A percentile compares a stretch with the other conserved stretches of the same genome.
Evolutionary conservation across 1,284 basidiomycete species (phyloP).

Genomic region (Cutaneotrichosporon cutaneum): DNA sequence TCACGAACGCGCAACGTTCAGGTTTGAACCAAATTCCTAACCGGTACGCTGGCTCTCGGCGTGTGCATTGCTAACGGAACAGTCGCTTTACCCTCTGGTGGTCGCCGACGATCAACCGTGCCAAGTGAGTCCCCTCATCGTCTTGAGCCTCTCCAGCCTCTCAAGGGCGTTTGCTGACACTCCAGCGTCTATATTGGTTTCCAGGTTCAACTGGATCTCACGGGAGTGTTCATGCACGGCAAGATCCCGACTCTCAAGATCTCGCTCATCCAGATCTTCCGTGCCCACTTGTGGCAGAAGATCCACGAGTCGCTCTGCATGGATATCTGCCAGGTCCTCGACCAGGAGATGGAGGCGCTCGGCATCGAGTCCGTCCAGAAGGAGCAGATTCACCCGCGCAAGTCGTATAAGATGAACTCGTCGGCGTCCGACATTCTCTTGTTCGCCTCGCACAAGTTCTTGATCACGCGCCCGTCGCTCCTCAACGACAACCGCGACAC

Average conservation of each 20-base stretch:
- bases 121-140: background rate
- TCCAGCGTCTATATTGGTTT: slow-evolving; percentile 70
- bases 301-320: slow-evolving; percentile 79
- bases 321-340: slow-evolving; percentile 98
- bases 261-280: slow-evolving; percentile 93
- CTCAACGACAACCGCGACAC: slow-evolving; percentile 96
- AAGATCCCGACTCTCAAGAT: slow-evolving; percentile 98
- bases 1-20: slow-evolving; percentile 67
- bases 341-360: slow-evolving; percentile 96
- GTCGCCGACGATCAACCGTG: slow-evolving; percentile 85
- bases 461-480: slow-evolving; percentile 92
- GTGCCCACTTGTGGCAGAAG: slow-evolving; percentile 97
- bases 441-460: slow-evolving; percentile 98
- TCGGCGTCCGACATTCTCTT: slow-evolving; percentile 88
- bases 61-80: no score
- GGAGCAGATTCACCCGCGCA: slow-evolving; percentile 67
- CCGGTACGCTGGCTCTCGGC: no score
- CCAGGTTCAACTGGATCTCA: slow-evolving; percentile 87
- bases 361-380: slow-evolving; percentile 99
- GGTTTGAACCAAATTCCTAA: slow-evolving; percentile 78
- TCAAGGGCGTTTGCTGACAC: background rate
- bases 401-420: slow-evolving; percentile 99
- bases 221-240: slow-evolving; percentile 79
- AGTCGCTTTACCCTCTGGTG: slow-evolving; percentile 99
- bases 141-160: background rate